A percentile compares a stretch with the other conserved stretches of the same genome.
Evolutionary conservation across 208 protist genomes (phyloP).

Genomic region (Leishmania tropica): DNA sequence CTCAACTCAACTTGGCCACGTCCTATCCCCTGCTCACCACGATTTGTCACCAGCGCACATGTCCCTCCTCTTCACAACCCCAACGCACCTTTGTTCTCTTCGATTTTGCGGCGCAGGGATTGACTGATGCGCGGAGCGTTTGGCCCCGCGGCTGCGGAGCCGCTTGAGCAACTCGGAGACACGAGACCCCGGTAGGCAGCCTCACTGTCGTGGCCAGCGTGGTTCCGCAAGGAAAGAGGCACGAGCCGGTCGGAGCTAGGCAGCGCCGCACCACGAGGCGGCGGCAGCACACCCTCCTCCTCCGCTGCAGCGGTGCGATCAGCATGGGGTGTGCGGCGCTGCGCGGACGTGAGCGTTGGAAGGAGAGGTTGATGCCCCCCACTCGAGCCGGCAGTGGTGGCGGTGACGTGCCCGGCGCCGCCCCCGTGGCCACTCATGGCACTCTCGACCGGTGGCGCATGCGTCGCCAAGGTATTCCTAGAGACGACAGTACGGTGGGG

Average conservation of each 20-base stretch:
- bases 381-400: background rate
- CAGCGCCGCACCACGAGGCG: background rate
- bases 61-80: background rate
- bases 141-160: background rate
- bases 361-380: background rate
- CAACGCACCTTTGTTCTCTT: conserved; percentile 24
- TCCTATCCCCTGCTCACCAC: background rate
- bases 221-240: conserved; percentile 22
- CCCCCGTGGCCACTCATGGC: background rate
- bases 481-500: no score
- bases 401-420: background rate
- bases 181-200: background rate
- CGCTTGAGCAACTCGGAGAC: background rate
- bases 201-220: background rate
- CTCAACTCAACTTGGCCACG: background rate
- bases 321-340: background rate
- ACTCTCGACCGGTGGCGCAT: background rate
- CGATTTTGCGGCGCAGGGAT: conserved; percentile 41
- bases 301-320: background rate
- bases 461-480: background rate
- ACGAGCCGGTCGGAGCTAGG: conserved; percentile 18
- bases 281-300: conserved; percentile 3
- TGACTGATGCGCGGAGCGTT: conserved; percentile 23
- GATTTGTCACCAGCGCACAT: background rate
- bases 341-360: background rate